Evolutionary conservation across 2,329 filamentous ascomycete species (phyloP).

Genomic region (Phaeoacremonium minimum): DNA sequence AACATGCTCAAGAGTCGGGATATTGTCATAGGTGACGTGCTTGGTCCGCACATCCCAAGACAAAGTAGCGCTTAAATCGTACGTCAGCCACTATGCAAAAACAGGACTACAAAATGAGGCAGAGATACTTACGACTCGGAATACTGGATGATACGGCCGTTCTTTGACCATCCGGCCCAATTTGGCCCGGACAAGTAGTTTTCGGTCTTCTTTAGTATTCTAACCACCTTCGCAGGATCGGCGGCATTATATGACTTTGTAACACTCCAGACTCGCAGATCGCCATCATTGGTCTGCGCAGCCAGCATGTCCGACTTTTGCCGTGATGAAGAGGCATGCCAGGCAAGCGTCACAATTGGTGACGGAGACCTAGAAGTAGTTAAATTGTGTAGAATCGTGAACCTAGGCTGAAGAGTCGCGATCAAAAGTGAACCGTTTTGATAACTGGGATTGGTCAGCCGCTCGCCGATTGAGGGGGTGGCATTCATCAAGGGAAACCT

Average conservation of each 20-base stretch:
- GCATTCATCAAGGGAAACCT: slow-evolving; percentile 19
- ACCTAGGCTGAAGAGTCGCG: slow-evolving; percentile 82
- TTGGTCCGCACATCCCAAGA: slow-evolving; percentile 99
- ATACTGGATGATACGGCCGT: slow-evolving; percentile 90
- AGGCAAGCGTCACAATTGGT: slow-evolving; percentile 79
- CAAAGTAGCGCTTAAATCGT: slow-evolving; percentile 67
- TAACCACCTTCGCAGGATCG: slow-evolving; percentile 82
- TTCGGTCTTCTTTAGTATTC: slow-evolving; percentile 78
- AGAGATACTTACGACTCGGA: slow-evolving; percentile 71
- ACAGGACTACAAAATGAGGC: background rate
- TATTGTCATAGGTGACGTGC: slow-evolving; percentile 82
- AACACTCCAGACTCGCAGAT: slow-evolving; percentile 94
- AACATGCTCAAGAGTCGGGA: slow-evolving; percentile 80
- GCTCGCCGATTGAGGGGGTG: too few species aligned
- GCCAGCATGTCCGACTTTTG: slow-evolving; percentile 98
- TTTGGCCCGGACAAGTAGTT: slow-evolving; percentile 71
- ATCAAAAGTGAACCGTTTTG: slow-evolving; percentile 92
- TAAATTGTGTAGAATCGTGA: slow-evolving; percentile 90
- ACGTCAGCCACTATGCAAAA: slow-evolving; percentile 1
- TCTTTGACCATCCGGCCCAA: slow-evolving; percentile 99
- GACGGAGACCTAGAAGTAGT: slow-evolving; percentile 81
- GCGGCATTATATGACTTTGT: slow-evolving; percentile 69
- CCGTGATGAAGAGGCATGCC: slow-evolving; percentile 94
- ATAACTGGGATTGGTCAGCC: slow-evolving; percentile 54
- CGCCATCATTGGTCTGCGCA: slow-evolving; percentile 85